phyloP scores from a whole-genome alignment of 1,139 yeast species.

The Kodamaea suecica region DNA sequence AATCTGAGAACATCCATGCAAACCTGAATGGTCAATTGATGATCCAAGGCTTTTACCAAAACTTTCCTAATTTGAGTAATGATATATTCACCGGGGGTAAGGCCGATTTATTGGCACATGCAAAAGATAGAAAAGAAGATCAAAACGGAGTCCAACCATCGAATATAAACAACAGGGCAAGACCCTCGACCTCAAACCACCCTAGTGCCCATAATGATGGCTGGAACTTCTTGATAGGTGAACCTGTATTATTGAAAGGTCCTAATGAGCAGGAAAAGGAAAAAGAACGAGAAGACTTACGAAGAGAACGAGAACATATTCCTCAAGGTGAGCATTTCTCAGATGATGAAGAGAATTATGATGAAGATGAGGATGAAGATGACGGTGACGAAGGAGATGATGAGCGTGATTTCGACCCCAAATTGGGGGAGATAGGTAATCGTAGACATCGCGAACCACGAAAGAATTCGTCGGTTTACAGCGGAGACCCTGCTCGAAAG shows the following conservation, averaged over 20 bases:
- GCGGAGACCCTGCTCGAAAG: constrained; percentile 26
- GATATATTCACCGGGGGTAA: constrained; percentile 31
- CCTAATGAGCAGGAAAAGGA: constrained; percentile 8
- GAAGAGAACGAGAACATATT: constrained; percentile 13
- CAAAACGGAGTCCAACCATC: neutral
- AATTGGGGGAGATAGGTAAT: constrained; percentile 4
- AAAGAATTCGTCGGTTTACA: constrained; percentile 8
- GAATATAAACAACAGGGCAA: no score
- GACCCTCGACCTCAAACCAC: constrained; percentile 11
- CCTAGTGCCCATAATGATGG: constrained; percentile 25
- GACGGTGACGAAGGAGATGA: constrained; percentile 10
- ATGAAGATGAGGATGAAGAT: constrained; percentile 13
- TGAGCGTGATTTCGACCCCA: constrained; percentile 8
- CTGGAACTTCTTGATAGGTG: constrained; percentile 39
- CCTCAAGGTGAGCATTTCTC: neutral
- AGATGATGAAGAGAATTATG: constrained; percentile 10
- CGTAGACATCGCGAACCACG: constrained; percentile 5
- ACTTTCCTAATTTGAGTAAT: constrained; percentile 44
- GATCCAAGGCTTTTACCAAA: constrained; percentile 42
- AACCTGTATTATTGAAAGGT: constrained; percentile 17
- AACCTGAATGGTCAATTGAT: constrained; percentile 44
- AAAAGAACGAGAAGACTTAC: constrained; percentile 9
- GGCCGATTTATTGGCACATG: no score
- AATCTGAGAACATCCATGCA: constrained; percentile 33
- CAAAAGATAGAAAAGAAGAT: neutral